These are phyloP conservation scores for Lasiodiplodia citricola DNA, from an alignment of 2,329 filamentous ascomycete genomes.

Conservation along the genomic window DNA sequence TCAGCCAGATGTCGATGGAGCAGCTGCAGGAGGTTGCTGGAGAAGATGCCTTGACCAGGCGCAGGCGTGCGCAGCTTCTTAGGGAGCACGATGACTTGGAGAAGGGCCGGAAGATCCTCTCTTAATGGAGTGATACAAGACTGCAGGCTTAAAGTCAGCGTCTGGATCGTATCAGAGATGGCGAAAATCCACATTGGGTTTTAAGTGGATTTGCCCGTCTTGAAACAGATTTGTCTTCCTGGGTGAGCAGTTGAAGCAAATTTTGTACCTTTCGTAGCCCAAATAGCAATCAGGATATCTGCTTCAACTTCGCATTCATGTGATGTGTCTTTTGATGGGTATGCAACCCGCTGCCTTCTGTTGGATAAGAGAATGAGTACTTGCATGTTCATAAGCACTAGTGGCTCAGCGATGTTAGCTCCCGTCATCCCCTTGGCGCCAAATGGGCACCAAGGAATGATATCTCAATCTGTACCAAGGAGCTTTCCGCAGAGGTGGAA, in stretches of 20 bases:
- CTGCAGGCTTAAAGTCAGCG: not conserved
- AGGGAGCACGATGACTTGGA: constrained; percentile 55
- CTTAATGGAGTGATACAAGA: not conserved
- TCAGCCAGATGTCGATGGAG: constrained; percentile 54
- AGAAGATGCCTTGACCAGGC: constrained; percentile 55
- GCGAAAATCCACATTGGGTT: no score
- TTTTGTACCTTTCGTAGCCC: no score
- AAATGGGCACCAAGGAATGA: not conserved
- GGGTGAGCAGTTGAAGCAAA: no score
- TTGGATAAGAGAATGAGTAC: not conserved
- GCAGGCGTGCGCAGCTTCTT: constrained; percentile 50
- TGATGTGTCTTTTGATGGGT: no score
- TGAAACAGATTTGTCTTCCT: no score
- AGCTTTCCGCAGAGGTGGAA: not conserved
- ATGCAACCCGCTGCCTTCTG: not conserved
- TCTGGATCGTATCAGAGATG: not conserved
- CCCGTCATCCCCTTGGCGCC: not conserved
- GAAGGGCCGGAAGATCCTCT: constrained; percentile 41
- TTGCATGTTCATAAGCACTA: not conserved
- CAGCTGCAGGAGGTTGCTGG: constrained; percentile 64
- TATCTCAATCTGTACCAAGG: not conserved
- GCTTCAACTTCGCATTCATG: no score
- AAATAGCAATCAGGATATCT: no score
- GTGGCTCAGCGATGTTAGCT: not conserved
- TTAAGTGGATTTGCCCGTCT: no score